phyloP scores from a whole-genome alignment of 192 early-diverging fungal genomes.

The Backusella tarrabulga region DNA sequence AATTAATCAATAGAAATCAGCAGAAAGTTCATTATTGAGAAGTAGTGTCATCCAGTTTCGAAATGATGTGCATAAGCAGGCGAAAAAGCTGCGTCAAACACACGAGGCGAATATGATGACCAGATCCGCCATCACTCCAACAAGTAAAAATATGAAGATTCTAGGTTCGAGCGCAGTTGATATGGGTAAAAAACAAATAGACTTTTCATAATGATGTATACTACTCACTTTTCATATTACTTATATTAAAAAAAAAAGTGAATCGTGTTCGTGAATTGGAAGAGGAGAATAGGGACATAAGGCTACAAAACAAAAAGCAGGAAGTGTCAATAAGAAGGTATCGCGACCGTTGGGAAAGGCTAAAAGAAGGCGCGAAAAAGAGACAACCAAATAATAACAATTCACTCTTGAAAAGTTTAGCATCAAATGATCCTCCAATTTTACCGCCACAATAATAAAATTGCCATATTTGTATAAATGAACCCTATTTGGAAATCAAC shows the following conservation, averaged over 20 bases:
- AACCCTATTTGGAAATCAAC: neutral
- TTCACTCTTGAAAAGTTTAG: neutral
- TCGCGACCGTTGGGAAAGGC: slow-evolving; percentile 74
- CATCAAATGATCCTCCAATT: neutral
- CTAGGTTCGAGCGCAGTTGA: neutral
- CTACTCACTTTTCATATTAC: neutral
- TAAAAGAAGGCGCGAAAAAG: slow-evolving; percentile 73
- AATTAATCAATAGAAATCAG: slow-evolving; percentile 40
- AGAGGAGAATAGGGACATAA: slow-evolving; percentile 47
- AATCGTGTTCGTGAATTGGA: slow-evolving; percentile 56
- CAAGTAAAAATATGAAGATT: neutral
- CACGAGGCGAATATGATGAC: slow-evolving; percentile 32
- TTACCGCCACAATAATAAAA: neutral
- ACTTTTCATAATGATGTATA: neutral
- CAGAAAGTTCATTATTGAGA: slow-evolving; percentile 61
- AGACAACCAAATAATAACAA: slow-evolving; percentile 21
- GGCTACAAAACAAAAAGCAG: slow-evolving; percentile 51
- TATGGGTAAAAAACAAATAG: neutral
- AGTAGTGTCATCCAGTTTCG: slow-evolving; percentile 67
- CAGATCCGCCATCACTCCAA: neutral
- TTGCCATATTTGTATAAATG: neutral
- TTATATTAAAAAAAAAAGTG: neutral
- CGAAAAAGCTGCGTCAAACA: slow-evolving; percentile 44
- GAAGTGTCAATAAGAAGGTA: slow-evolving; percentile 59
- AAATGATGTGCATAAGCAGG: slow-evolving; percentile 60